Base-by-base conservation (phyloP, 2,329 filamentous ascomycete genomes). In the Chaetothyriales sp. region DNA sequence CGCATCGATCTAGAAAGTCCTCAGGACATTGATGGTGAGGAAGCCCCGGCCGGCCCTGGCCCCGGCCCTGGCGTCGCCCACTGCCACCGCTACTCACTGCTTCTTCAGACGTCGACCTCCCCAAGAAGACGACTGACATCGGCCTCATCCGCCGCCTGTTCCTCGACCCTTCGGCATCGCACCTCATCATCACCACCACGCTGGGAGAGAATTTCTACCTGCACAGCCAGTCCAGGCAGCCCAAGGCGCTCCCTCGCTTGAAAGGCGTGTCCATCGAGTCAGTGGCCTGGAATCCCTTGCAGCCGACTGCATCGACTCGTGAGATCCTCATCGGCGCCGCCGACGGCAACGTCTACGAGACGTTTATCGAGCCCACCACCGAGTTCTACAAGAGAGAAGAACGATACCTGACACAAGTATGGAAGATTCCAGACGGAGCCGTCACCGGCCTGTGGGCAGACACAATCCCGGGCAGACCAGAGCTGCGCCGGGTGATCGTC, bases 201-300 rank as follows among this genome's bases (percentile, higher is more conserved):
- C 79, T 89, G 43, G 89, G 89, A 65, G 92, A 98, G 69, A 97
- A 94, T 70, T 98, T 89, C 73, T 98, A 98, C 69, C 84, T 98
- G 8, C 92, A 98, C 67, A 90, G 89, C 9, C 90, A 97, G 66
- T 92, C 89, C 33, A 85, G 88, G 60, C 85, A 89, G 58, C 89
- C 90, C 2, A 87, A 92, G 57, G 78, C 83, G 6, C 74, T 98
- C 37, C 82, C 85, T 13, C 80, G 88, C 52, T 70, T 98, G 50
- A 90, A 90, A 61, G 88, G 88, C 25, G 87, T 95, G 13, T 76
- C 81, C 7, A 87, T 98, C 54, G 89, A 95, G 67, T 85, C 85
- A 56, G 77, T 98, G 55, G 89, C 90, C 37, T 98, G 92, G 92
- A 95, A 94, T 63, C 89, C 92, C 1, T 89, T 87, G 2, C 74